Percentiles rank a stretch among this genome's conserved stretches.
phyloP scores from a whole-genome alignment of 1,139 yeast genomes.

The Hanseniaspora sp. region DNA sequence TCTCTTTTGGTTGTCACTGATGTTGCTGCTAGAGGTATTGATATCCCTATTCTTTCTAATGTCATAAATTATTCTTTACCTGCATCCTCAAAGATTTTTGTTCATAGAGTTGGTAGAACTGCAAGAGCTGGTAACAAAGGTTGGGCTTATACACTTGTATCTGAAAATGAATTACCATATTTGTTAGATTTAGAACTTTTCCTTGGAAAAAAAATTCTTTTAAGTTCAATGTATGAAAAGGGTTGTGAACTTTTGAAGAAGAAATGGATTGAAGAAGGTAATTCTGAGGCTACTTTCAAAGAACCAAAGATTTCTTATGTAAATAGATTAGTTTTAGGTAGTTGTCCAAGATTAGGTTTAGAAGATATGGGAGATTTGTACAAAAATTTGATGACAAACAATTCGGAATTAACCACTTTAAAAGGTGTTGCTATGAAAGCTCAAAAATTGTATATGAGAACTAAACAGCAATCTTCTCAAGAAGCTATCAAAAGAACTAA shows the following conservation, averaged over 20 bases:
- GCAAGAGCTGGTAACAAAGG: constrained; percentile 98
- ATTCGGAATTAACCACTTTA: constrained; percentile 59
- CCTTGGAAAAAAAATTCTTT: constrained; percentile 66
- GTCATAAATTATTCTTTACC: constrained; percentile 87
- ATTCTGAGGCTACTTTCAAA: constrained; percentile 28
- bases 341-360: constrained; percentile 59
- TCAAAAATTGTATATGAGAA: constrained; percentile 73
- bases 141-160: constrained; percentile 89
- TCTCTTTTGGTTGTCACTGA: constrained; percentile 86
- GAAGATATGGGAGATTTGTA: constrained; percentile 68
- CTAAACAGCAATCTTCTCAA: constrained; percentile 74
- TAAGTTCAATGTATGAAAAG: constrained; percentile 59
- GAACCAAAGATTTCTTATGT: constrained; percentile 60
- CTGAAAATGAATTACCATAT: constrained; percentile 81
- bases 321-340: constrained; percentile 70
- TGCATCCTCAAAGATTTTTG: constrained; percentile 80
- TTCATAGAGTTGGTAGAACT: constrained; percentile 97
- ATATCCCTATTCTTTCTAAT: constrained; percentile 90
- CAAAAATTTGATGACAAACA: constrained; percentile 47
- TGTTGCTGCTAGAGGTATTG: constrained; percentile 99
- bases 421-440: constrained; percentile 73
- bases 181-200: constrained; percentile 82
- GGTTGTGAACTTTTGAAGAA: constrained; percentile 43
- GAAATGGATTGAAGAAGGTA: constrained; percentile 34
- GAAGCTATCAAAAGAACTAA: constrained; percentile 79